Evolutionary conservation across 2,329 filamentous ascomycete species (phyloP), one percentile per base, ranked within the genome.

Genomic region (Chaetothyriales sp.): DNA sequence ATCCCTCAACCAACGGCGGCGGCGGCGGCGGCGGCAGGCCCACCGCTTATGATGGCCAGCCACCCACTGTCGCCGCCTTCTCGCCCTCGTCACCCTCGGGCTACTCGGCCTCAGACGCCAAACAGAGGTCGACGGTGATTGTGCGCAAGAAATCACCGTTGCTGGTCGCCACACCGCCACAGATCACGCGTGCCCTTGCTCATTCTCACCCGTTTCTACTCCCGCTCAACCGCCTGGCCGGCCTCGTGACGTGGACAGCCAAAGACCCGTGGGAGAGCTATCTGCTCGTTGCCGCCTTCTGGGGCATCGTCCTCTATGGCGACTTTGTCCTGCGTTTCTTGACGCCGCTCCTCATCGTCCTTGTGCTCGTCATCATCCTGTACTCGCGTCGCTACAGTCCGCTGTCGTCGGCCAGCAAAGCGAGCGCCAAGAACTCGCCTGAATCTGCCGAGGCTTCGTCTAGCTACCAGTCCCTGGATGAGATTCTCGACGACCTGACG

Each of bases 221-320:
- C 6, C 89, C 89, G 5, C 73, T 97, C 52, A 97, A 95, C 67
- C 86, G 85, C 64, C 69, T 94, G 15, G 84, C 79, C 2, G 92
- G 90, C 0, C 72, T 98, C 55, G 65, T 98, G 57, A 95, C 86
- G 70, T 98, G 92, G 92, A 95, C 88, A 7, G 89, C 85, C 0
- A 85, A 80, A 43, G 92, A 98, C 65, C 82, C 89, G 0, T 98
- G 90, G 90, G 89, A 97, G 73, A 95, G 89, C 73, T 98, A 97
- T 64, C 73, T 98, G 55, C 68, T 98, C 29, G 77, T 98, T 2
- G 82, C 82, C 18, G 76, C 72, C 29, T 98, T 95, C 65, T 98
- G 92, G 92, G 85, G 82, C 2, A 70, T 82, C 9, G 83, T 87
- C 13, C 75, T 95, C 18, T 97, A 97, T 66, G 89, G 89, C 47